A percentile compares a stretch with the other conserved stretches of the same genome.
These are phyloP conservation scores for Colletotrichum endophyticum DNA, from an alignment of 2,329 filamentous ascomycete genomes.

Conservation along the genomic window DNA sequence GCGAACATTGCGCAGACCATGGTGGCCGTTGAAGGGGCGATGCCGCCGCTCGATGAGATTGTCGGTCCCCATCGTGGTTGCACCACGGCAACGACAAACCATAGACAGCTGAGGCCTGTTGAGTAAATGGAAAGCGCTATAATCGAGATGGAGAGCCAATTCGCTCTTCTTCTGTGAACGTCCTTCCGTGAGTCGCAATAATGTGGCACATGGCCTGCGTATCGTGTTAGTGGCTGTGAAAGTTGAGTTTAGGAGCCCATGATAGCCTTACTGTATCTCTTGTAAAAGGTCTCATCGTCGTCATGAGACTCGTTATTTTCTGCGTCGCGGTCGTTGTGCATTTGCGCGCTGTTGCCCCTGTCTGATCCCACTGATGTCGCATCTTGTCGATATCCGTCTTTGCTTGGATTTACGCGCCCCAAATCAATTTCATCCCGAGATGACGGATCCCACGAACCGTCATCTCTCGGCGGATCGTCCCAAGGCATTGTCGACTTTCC, in stretches of 20 bases:
- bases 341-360: neutral
- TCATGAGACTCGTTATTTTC: slow-evolving; percentile 3
- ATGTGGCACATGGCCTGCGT: slow-evolving; percentile 30
- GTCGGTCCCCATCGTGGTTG: slow-evolving; percentile 66
- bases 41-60: slow-evolving; percentile 57
- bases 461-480: slow-evolving; percentile 9
- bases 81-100: slow-evolving; percentile 64
- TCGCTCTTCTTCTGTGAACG: slow-evolving; percentile 33
- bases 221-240: neutral
- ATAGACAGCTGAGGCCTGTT: slow-evolving; percentile 68
- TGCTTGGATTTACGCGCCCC: neutral
- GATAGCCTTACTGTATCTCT: slow-evolving; percentile 32
- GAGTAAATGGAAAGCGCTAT: slow-evolving; percentile 63
- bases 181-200: slow-evolving; percentile 37
- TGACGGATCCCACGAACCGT: neutral
- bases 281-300: slow-evolving; percentile 32
- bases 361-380: neutral
- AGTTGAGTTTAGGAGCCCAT: neutral
- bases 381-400: neutral
- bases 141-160: slow-evolving; percentile 56
- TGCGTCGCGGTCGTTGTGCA: neutral
- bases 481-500: neutral
- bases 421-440: neutral
- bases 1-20: slow-evolving; percentile 72
- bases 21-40: slow-evolving; percentile 69